Evolutionary conservation across 345 rosid genomes (phyloP).

Genomic region (Aquilaria sinensis): DNA sequence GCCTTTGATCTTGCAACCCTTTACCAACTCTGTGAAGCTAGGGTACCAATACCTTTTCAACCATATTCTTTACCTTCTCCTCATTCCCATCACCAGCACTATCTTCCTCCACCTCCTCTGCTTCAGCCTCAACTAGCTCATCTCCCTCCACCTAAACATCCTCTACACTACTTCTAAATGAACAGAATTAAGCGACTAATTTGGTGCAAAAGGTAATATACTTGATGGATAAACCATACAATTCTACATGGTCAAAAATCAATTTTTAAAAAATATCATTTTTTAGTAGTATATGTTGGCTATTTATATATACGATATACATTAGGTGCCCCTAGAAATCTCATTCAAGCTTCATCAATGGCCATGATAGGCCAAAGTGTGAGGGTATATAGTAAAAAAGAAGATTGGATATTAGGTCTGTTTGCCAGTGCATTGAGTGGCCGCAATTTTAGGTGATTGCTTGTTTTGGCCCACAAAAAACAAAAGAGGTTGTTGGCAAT

Average conservation of each 20-base stretch:
- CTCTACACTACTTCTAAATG: constrained; percentile 38
- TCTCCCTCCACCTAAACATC: constrained; percentile 50
- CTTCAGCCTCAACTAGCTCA: constrained; percentile 55
- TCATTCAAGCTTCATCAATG: no score
- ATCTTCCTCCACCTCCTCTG: constrained; percentile 45
- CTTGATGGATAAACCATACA: constrained; percentile 47
- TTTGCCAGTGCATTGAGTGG: constrained; percentile 1
- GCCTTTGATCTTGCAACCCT: constrained; percentile 50
- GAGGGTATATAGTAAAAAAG: no score
- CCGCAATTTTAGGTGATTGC: no score
- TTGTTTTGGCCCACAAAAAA: no score
- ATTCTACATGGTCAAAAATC: constrained; percentile 61
- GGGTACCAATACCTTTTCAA: constrained; percentile 75
- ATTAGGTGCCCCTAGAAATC: no score
- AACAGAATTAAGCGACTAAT: no score
- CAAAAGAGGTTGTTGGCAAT: no score
- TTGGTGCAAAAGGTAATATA: no score
- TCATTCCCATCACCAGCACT: constrained; percentile 44
- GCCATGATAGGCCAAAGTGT: no score
- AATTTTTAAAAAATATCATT: constrained; percentile 12
- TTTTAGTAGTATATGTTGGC: no score
- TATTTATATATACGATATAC: no score
- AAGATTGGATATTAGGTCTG: no score
- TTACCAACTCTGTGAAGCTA: constrained; percentile 63
- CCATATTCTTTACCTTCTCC: constrained; percentile 47